Conservation (phyloP, 164 flowering plant genomes). For the Vitis vinifera region ASM3070453v1 NC_081808.1:11661001-11661500, state of each 20-base stretch:
- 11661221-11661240: conserved; percentile 89
- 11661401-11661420: not conserved
- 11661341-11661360: too few relatives aligned
- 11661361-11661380: too few relatives aligned
- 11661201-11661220: conserved; percentile 87
- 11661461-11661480: too few relatives aligned
- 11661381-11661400: not conserved
- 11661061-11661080: conserved; percentile 91
- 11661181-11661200: conserved; percentile 80
- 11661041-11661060: conserved; percentile 79
- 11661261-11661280: too few relatives aligned
- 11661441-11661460: too few relatives aligned
- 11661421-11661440: too few relatives aligned
- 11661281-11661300: too few relatives aligned
- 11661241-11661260: conserved; percentile 85
- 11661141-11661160: conserved; percentile 83
- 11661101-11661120: conserved; percentile 95
- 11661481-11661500: too few relatives aligned
- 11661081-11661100: conserved; percentile 82
- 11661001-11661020: conserved; percentile 73
- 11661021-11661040: conserved; percentile 97
- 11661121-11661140: conserved; percentile 93
- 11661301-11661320: too few relatives aligned
- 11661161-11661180: conserved; percentile 70
- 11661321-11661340: too few relatives aligned